phyloP scores from a whole-genome alignment of 2,329 filamentous ascomycete genomes.

The Trichoderma atrobrunneum region DNA sequence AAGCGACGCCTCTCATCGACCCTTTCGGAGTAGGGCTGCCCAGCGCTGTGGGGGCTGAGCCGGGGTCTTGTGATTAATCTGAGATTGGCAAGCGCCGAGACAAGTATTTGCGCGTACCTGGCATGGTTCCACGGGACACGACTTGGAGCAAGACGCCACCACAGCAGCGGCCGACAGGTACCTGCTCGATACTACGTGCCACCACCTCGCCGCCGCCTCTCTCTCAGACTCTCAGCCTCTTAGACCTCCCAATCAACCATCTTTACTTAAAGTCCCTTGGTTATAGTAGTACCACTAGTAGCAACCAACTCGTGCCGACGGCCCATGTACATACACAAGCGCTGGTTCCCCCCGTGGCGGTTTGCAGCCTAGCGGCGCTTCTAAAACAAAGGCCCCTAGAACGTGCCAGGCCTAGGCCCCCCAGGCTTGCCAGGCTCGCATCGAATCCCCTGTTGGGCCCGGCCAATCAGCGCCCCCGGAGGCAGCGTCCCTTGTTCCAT shows the following conservation, averaged over 20 bases:
- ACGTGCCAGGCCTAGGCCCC: neutral
- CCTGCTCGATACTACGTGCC: neutral
- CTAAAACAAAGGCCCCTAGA: neutral
- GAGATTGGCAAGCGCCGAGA: neutral
- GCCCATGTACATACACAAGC: neutral
- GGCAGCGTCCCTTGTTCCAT: neutral
- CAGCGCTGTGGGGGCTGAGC: neutral
- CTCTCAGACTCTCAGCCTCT: neutral
- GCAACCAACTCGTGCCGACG: neutral
- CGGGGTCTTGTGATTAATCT: slow-evolving; percentile 1
- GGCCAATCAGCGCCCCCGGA: neutral
- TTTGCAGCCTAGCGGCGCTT: neutral
- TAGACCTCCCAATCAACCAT: neutral
- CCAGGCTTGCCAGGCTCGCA: neutral
- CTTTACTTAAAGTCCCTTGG: neutral
- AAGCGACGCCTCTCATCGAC: neutral
- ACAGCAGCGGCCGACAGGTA: neutral
- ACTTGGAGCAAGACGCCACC: neutral
- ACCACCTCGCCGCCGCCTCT: neutral
- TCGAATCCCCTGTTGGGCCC: neutral
- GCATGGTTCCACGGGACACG: neutral
- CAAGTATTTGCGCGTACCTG: slow-evolving; percentile 1
- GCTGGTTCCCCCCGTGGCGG: neutral
- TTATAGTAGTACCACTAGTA: too few species aligned
- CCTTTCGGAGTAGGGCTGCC: neutral